Evolutionary conservation across 2,329 filamentous ascomycete genomes (phyloP), one percentile per base, ranked within the genome.

Genomic region (Sordariomycetes sp.): DNA sequence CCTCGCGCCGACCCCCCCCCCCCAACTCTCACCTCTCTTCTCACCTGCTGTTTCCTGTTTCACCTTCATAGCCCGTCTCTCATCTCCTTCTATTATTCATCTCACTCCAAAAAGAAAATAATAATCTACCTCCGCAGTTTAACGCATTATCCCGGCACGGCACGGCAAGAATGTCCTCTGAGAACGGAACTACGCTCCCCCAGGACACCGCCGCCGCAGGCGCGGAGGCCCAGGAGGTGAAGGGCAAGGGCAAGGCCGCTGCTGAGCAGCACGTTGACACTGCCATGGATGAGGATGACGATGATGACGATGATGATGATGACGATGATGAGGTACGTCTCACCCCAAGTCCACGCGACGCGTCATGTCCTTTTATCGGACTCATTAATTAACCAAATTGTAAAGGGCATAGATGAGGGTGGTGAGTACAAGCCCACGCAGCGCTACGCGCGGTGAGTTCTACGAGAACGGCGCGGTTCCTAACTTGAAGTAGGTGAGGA

Each of bases 161-260:
- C 17, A 12, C 4, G 22, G 24, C 55, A 4, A 57, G 22, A 32
- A 57, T 57, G 55, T 32, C 55, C n/a, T 45, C 39, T 36, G 28
- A 51, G 62, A 79, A 77, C 72, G 71, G 72, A 62, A 67, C 73
- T 63, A 76, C 74, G 61, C 68, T 75, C 67, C 72, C 77, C 58
- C 66, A 74, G 65, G 71, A 75, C 65, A 65, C 72, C 66, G 67
- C 76, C 64, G 66, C 67, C 60, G 61, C 65, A 56, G 68, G 69
- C 61, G 68, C 66, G 62, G 64, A 67, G 64, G 67, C 69, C 61
- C 69, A 79, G 60, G 77, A 82, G 66, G 74, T 77, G 70, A 95
- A 95, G 80, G 89, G 89, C 73, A 96, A 96, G 79, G 90, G 90
- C 76, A 96, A 96, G 78, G 80, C 82, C 54, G 68, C 75, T 55